Evolutionary conservation across 345 rosid species (phyloP), one percentile per base, ranked within the genome.

Genomic region (Aethionema arabicum): DNA sequence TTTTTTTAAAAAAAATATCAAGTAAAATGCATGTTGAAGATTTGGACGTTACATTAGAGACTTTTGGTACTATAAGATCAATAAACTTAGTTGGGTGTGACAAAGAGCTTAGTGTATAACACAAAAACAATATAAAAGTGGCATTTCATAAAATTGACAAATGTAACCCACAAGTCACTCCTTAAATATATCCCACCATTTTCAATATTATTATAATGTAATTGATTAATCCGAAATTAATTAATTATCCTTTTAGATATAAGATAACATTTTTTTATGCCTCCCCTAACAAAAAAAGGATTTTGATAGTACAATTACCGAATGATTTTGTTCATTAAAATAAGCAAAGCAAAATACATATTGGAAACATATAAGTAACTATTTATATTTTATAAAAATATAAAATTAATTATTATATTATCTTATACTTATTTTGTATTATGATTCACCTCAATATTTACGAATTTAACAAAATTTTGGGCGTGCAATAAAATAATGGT

Each of bases 31-130:
- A 21, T 49, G 52, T 49, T 56, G 32, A 63, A 48, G 64, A 64
- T 64, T 57, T 70, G 50, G 61, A 56, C 60, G 59, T 69, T 69
- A 69, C 63, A 69, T 55, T 51, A 56, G 43, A 70, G 16, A 64
- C 69, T 56, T 21, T 70, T 56, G 30, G 64, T 48, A 70, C 41
- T 63, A 63, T 37, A 63, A 57, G 46, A 54, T 62, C 49, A 43
- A 63, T 37, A 2, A 63, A 64, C 38, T 29, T 63, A 70, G 74
- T 70, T 70, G 65, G 70, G 45, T 27, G 9, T 70, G 74, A 70
- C 74, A 50, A 37, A 70, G 70, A 70, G 70, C 65, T 70, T 70
- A 70, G 65, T 65, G 53, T 57, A 80, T 75, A 82, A 72, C 16
- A 44, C 49, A 44, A 44, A 44, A 11, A 44, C 27, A 21, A 21